A percentile compares a stretch with the other conserved stretches of the same genome.
These are phyloP conservation scores for Colletotrichum falcatum DNA, from an alignment of 2,329 filamentous ascomycete genomes.

Conservation along the genomic window DNA sequence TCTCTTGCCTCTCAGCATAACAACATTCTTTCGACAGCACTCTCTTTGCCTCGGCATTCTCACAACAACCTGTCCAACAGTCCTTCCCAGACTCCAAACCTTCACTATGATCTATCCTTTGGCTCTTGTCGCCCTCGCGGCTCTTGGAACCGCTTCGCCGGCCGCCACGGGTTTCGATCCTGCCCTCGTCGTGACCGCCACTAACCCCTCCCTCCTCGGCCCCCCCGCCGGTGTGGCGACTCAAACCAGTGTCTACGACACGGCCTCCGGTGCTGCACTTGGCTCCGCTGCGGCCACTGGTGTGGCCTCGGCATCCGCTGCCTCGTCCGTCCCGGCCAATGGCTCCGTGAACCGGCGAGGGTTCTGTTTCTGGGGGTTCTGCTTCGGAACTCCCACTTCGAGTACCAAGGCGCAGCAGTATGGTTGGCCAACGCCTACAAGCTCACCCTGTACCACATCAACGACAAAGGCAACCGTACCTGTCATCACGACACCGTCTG, in stretches of 20 bases:
- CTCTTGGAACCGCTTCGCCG: conserved; percentile 24
- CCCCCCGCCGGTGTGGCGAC: conserved; percentile 17
- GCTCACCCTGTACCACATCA: conserved; percentile 5
- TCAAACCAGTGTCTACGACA: conserved; percentile 29
- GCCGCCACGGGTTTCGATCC: conserved; percentile 1
- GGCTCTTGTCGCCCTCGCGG: conserved; percentile 30
- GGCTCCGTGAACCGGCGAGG: conserved; percentile 6
- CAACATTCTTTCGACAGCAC: not conserved
- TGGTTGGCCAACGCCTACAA: too few species aligned
- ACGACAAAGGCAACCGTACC: not conserved
- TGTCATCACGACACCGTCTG: not conserved
- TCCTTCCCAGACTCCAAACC: not conserved
- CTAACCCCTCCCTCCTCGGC: conserved; percentile 5
- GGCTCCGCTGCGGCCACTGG: conserved; percentile 5
- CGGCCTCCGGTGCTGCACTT: conserved; percentile 3
- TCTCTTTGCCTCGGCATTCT: conserved; percentile 8
- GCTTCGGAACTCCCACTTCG: not conserved
- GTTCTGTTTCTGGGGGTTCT: conserved; percentile 22
- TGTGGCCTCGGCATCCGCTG: conserved; percentile 29
- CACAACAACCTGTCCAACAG: not conserved
- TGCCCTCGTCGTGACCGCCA: conserved; percentile 1
- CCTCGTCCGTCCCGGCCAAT: conserved; percentile 19
- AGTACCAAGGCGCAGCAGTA: not conserved
- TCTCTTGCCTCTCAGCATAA: not conserved
- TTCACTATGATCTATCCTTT: conserved; percentile 23